Conservation (phyloP, 1,284 basidiomycete species). For the Sporisorium sorghi region DNA sequence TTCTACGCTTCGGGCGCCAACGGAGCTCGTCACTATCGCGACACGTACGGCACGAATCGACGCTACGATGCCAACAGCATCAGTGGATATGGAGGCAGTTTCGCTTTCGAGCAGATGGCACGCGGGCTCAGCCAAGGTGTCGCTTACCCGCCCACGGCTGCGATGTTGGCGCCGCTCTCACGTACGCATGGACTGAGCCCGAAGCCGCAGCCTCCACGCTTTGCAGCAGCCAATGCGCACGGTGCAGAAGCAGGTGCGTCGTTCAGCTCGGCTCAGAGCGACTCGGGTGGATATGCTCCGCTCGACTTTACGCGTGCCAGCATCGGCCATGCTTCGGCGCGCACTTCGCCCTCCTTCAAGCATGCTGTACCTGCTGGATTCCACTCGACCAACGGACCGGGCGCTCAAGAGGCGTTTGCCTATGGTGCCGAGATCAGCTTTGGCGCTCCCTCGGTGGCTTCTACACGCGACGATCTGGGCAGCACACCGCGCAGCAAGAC, state of each 20-base stretch:
- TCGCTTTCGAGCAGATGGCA: conserved; percentile 67
- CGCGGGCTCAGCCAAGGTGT: conserved; percentile 58
- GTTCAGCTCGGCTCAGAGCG: conserved; percentile 54
- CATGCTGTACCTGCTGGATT: conserved; percentile 44
- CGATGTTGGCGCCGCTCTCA: conserved; percentile 66
- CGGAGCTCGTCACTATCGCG: conserved; percentile 39
- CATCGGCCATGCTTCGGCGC: conserved; percentile 52
- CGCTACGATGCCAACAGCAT: conserved; percentile 44
- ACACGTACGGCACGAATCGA: conserved; percentile 37
- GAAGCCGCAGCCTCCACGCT: conserved; percentile 44
- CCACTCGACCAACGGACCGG: conserved; percentile 13
- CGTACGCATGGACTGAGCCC: conserved; percentile 60
- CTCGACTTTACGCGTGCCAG: conserved; percentile 35
- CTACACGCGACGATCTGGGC: conserved; percentile 41
- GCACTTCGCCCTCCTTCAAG: conserved; percentile 53
- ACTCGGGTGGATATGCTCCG: conserved; percentile 43
- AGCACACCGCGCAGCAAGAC: conserved; percentile 44
- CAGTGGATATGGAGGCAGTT: conserved; percentile 60
- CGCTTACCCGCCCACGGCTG: conserved; percentile 59
- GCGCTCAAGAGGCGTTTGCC: conserved; percentile 55
- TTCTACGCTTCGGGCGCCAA: conserved; percentile 26
- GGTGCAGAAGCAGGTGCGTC: conserved; percentile 16
- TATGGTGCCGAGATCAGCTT: conserved; percentile 62
- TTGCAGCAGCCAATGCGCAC: conserved; percentile 17
- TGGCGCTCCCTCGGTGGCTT: conserved; percentile 30